Percentiles rank a stretch among this genome's conserved stretches.
These are phyloP conservation scores for Citrus australasica DNA, from an alignment of 345 rosid species.

Conservation along the genomic window DNA sequence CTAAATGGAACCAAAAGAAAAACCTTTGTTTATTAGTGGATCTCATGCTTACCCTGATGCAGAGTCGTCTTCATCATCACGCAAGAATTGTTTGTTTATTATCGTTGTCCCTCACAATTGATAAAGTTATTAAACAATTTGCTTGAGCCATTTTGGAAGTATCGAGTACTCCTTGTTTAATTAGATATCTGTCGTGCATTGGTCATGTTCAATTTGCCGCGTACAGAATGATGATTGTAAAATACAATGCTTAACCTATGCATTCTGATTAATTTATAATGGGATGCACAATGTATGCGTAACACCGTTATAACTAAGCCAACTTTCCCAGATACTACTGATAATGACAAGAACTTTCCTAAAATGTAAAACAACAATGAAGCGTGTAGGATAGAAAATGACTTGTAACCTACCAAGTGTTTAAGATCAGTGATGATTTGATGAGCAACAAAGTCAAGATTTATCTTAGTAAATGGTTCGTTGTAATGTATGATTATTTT, in stretches of 20 bases:
- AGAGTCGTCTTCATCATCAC: conserved; percentile 2
- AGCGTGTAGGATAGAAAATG: neutral
- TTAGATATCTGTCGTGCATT: conserved; percentile 3
- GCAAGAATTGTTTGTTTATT: conserved; percentile 1
- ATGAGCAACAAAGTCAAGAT: too few relatives aligned
- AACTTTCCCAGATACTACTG: neutral
- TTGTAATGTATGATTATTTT: too few relatives aligned
- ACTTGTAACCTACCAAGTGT: neutral
- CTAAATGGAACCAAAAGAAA: neutral
- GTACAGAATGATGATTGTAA: neutral
- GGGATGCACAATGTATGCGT: neutral
- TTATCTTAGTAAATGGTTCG: too few relatives aligned
- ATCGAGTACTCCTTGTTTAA: conserved; percentile 1
- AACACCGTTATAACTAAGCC: neutral
- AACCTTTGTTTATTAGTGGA: conserved; percentile 11
- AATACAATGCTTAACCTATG: neutral
- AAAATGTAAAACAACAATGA: neutral
- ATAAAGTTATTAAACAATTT: neutral
- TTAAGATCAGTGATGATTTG: too few relatives aligned
- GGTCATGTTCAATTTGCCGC: conserved; percentile 9
- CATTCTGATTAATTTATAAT: neutral
- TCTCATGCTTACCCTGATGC: neutral
- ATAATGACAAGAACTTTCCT: neutral
- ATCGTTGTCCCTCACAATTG: neutral
- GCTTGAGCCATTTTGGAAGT: neutral